A percentile compares a stretch with the other conserved stretches of the same genome.
Conservation (phyloP, 441 rosid species). For the Populus hybrid region DNA sequence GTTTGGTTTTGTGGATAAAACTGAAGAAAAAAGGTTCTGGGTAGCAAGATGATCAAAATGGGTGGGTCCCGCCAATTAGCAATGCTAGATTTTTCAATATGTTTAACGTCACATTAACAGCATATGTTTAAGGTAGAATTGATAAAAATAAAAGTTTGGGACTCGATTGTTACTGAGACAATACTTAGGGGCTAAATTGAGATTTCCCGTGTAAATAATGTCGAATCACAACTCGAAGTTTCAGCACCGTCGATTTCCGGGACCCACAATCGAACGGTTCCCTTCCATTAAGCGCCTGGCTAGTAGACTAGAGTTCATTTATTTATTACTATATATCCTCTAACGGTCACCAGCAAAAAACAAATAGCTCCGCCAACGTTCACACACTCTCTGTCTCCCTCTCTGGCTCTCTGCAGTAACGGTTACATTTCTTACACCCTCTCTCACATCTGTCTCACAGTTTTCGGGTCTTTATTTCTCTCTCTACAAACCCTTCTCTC, state of each 20-base stretch:
- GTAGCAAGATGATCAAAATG: too few relatives aligned
- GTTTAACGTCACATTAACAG: background rate
- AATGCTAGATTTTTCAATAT: too few relatives aligned
- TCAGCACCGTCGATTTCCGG: background rate
- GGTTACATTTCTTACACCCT: conserved; percentile 33
- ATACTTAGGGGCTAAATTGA: background rate
- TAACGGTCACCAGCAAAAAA: conserved; percentile 32
- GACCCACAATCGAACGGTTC: background rate
- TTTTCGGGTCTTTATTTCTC: conserved; percentile 15
- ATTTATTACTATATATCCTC: conserved; percentile 9
- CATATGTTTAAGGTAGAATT: background rate
- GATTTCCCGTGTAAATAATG: background rate
- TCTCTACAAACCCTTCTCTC: conserved; percentile 8
- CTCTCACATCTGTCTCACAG: conserved; percentile 10
- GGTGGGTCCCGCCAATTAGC: too few relatives aligned
- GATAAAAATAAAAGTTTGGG: background rate
- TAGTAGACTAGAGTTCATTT: background rate
- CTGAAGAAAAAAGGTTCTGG: too few relatives aligned
- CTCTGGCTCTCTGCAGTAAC: conserved; percentile 17
- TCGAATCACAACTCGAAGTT: background rate
- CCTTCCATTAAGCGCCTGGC: background rate
- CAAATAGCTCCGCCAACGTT: conserved; percentile 22
- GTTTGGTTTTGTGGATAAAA: too few relatives aligned
- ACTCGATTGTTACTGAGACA: background rate
- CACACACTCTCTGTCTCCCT: background rate